Base-by-base conservation (phyloP, 2,329 filamentous ascomycete genomes). In the Drechslerella dactyloides region DNA sequence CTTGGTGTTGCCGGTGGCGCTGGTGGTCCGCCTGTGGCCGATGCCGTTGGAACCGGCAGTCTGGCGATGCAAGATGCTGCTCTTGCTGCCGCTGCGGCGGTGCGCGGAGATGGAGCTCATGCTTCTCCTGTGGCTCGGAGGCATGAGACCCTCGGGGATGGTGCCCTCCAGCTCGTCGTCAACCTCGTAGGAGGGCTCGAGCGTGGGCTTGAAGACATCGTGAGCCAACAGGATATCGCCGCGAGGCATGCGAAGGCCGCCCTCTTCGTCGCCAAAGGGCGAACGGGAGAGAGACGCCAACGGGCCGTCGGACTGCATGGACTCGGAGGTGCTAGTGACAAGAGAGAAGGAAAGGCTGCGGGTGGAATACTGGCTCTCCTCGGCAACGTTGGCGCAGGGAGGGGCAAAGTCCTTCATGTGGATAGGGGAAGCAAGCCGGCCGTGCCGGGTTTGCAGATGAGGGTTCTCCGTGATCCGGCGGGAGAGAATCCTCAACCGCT, bases 311-410 rank as follows among this genome's bases (percentile, higher is more conserved):
- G 83, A 84, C 74, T 88, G 84, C 87, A 89, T 89, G 1, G 83
- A 83, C 46, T 87, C 85, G 1, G 86, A 83, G 0, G 87, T 89
- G 79, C 85, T 87, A 30, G 88, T 80, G 1, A 83, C 82, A 58
- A 89, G 81, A 10, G 87, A 89, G 76, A 88, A 80, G 46, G 84
- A 82, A 82, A 89, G 87, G 73, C 88, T 86, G 44, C 84, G 82
- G 10, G 83, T 84, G 1, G 83, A 85, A 44, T 64, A 70, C n/a
- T 70, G 66, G 40, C 59, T 70, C 27, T 70, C 66, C 48, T 70
- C 66, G 5, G 59, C 66, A 37, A 70, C 64, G 55, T 70, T 70
- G 17, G 54, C 60, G 35, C 59, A 50, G 23, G 66, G 66, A 48
- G 65, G 59, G 54, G 66, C 66, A 76, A 89, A 89, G 23, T 51